phyloP scores from a whole-genome alignment of 768 basidiomycete genomes.

The Kwoniella sp. region DNA sequence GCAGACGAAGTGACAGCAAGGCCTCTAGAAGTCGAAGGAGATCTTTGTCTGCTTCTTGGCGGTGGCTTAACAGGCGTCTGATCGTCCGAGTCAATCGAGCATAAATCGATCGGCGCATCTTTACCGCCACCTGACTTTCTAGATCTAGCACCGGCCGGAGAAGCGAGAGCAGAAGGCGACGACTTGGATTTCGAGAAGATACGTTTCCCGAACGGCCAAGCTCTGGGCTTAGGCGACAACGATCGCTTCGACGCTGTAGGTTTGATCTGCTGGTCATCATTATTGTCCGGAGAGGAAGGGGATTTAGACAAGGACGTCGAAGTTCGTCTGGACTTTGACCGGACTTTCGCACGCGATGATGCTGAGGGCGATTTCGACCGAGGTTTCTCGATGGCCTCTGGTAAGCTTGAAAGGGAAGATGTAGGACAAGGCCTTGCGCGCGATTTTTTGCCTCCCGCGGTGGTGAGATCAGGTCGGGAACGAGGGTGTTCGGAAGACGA shows the following conservation, averaged over 20 bases:
- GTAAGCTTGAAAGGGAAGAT: constrained; percentile 15
- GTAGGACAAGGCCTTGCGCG: constrained; percentile 16
- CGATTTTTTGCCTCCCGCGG: constrained; percentile 3
- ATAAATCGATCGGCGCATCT: constrained; percentile 21
- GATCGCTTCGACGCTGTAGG: not conserved
- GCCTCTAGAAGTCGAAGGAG: not conserved
- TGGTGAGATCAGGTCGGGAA: not conserved
- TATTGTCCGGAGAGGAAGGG: not conserved
- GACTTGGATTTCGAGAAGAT: constrained; percentile 22
- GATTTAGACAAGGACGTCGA: not conserved
- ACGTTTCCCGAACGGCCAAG: constrained; percentile 13
- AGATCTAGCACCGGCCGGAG: not conserved
- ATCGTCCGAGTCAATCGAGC: constrained; percentile 15
- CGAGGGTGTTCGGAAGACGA: not conserved
- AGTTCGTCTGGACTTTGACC: constrained; percentile 5
- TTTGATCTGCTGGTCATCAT: not conserved
- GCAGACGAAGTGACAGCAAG: not conserved
- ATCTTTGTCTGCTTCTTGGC: not conserved
- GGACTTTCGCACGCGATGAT: not conserved
- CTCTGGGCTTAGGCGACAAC: constrained; percentile 4
- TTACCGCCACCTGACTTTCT: not conserved
- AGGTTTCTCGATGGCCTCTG: constrained; percentile 3
- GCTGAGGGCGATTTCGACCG: not conserved
- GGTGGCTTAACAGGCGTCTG: constrained; percentile 5
- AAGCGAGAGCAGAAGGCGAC: constrained; percentile 17